Percentiles rank a stretch among this genome's conserved stretches.
Evolutionary conservation across 495 filamentous ascomycete species (phyloP).

Genomic region (Penicillium coffeae): DNA sequence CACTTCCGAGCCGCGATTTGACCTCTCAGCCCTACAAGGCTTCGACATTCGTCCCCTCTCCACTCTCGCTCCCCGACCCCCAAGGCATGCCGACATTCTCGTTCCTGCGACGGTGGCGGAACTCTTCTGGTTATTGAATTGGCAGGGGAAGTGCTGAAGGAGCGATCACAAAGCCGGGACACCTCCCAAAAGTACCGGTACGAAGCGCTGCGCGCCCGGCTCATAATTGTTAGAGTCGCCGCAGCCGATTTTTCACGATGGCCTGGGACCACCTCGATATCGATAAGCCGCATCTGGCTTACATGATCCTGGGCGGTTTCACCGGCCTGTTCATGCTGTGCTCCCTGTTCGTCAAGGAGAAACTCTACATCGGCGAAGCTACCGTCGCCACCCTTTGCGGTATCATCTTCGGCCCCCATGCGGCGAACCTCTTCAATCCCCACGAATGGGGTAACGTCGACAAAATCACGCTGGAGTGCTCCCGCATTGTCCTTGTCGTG

Average conservation of each 20-base stretch:
- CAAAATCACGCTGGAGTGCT: conserved; percentile 95
- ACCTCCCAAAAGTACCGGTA: too few relatives aligned
- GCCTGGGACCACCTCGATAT: conserved; percentile 89
- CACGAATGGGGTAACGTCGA: conserved; percentile 85
- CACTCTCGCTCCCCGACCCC: conserved; percentile 2
- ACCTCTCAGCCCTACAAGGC: conserved; percentile 21
- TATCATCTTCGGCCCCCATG: conserved; percentile 96
- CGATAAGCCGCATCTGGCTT: conserved; percentile 95
- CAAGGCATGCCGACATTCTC: conserved; percentile 32
- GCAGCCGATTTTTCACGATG: conserved; percentile 50
- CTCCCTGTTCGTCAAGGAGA: conserved; percentile 96
- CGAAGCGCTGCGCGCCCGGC: too few relatives aligned
- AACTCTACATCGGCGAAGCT: conserved; percentile 97
- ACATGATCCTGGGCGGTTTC: conserved; percentile 97
- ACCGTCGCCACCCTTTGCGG: conserved; percentile 95
- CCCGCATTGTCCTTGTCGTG: conserved; percentile 93
- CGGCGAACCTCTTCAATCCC: conserved; percentile 86
- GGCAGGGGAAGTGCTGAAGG: conserved; percentile 1
- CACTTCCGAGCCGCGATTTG: neutral
- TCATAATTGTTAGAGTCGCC: neutral
- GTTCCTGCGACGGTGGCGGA: conserved; percentile 18
- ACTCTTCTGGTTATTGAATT: conserved; percentile 22
- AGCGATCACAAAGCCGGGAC: too few relatives aligned
- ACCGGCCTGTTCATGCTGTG: conserved; percentile 98
- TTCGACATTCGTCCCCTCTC: conserved; percentile 10